Evolutionary conservation across 1,284 basidiomycete genomes (phyloP).

Genomic region (Albatrellus sp.): DNA sequence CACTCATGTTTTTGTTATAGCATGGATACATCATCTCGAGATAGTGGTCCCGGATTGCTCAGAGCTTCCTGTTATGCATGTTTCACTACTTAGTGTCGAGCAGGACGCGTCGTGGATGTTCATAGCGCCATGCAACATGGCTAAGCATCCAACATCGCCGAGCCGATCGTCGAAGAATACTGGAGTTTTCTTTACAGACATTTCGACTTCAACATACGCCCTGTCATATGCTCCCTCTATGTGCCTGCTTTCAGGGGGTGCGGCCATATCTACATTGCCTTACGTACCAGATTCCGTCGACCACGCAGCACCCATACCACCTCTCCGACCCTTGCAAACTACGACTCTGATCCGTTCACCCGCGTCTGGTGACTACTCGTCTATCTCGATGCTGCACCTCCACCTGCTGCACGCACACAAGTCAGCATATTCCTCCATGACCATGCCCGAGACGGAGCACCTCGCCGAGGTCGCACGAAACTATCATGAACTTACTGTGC

Average conservation of each 20-base stretch:
- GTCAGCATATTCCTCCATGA: conserved; percentile 26
- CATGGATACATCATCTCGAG: conserved; percentile 47
- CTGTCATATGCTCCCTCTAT: conserved; percentile 25
- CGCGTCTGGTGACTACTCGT: conserved; percentile 23
- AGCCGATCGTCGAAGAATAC: conserved; percentile 30
- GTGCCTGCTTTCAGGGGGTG: conserved; percentile 22
- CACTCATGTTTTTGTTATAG: conserved; percentile 24
- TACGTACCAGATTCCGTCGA: conserved; percentile 21
- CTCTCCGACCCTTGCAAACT: conserved; percentile 39
- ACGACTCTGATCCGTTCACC: conserved; percentile 45
- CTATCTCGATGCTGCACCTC: conserved; percentile 42
- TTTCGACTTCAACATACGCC: conserved; percentile 39
- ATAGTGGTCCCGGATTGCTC: conserved; percentile 20
- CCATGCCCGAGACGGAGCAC: conserved; percentile 25
- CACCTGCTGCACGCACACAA: conserved; percentile 41
- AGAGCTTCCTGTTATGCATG: conserved; percentile 26
- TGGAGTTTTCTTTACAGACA: conserved; percentile 15
- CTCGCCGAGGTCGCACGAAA: conserved; percentile 51
- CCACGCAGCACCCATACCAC: conserved; percentile 17
- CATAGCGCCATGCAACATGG: conserved; percentile 14
- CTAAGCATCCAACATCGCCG: conserved; percentile 10
- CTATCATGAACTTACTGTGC: conserved; percentile 52
- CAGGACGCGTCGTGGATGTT: conserved; percentile 12
- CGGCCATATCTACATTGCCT: conserved; percentile 11
- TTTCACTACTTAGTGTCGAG: conserved; percentile 10